phyloP scores from a whole-genome alignment of 1,284 basidiomycete genomes.

The Meira nashicola region DNA sequence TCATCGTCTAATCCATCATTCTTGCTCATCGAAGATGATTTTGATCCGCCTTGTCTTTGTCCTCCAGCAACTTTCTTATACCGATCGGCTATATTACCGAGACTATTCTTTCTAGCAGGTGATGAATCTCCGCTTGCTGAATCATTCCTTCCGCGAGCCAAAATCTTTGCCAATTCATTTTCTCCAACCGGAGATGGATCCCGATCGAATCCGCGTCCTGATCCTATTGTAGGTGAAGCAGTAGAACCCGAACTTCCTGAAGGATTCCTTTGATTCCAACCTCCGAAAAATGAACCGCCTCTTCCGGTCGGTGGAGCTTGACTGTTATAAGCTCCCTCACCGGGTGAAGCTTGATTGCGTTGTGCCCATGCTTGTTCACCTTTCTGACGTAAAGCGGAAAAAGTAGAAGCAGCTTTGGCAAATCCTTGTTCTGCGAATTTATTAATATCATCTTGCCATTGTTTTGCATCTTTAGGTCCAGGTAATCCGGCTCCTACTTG shows the following conservation, averaged over 20 bases:
- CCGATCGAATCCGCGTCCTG: conserved; percentile 17
- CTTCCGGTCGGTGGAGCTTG: neutral
- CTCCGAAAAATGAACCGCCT: neutral
- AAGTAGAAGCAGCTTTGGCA: conserved; percentile 35
- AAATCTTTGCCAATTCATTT: conserved; percentile 43
- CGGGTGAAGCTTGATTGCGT: neutral
- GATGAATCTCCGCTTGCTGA: conserved; percentile 3
- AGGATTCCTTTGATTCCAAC: neutral
- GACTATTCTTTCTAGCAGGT: neutral
- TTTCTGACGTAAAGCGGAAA: conserved; percentile 31
- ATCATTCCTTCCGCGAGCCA: conserved; percentile 24
- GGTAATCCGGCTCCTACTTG: conserved; percentile 11
- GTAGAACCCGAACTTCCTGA: neutral
- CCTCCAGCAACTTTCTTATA: conserved; percentile 8
- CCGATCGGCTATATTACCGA: conserved; percentile 7
- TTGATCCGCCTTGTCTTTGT: neutral
- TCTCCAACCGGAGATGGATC: conserved; percentile 37
- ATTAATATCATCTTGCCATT: conserved; percentile 44
- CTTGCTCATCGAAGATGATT: neutral
- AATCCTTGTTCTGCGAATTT: conserved; percentile 35
- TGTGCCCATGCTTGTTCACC: conserved; percentile 23
- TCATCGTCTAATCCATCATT: neutral
- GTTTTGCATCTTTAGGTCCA: conserved; percentile 39
- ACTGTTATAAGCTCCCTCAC: too few relatives aligned
- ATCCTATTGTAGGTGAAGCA: neutral